A percentile compares a stretch with the other conserved stretches of the same genome.
Evolutionary conservation across 495 filamentous ascomycete genomes (phyloP).

Genomic region (Aspergillus coremiiformis): DNA sequence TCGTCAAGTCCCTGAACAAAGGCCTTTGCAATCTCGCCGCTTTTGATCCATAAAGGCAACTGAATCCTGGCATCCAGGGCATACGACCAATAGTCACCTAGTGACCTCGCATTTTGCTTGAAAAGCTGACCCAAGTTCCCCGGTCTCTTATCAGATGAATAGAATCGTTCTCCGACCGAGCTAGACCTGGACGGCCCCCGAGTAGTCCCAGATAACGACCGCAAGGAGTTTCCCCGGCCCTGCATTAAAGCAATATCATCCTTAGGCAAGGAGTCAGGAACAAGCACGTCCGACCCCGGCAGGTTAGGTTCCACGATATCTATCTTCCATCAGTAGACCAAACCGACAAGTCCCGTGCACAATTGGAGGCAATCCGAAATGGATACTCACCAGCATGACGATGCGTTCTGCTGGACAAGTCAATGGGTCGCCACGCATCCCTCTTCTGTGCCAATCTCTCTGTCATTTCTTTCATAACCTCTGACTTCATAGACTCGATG

Average conservation of each 20-base stretch:
- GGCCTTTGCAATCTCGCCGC: slow-evolving; percentile 16
- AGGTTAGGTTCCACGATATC: not conserved
- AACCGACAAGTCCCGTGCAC: no score
- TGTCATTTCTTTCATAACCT: not conserved
- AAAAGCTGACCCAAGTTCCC: not conserved
- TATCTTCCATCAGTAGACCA: not conserved
- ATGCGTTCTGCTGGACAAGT: not conserved
- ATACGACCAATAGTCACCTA: slow-evolving; percentile 19
- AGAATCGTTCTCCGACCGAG: no score
- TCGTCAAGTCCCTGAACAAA: slow-evolving; percentile 24
- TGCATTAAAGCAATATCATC: not conserved
- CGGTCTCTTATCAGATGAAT: no score
- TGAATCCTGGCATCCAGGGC: slow-evolving; percentile 5
- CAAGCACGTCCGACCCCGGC: not conserved
- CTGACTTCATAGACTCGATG: not conserved
- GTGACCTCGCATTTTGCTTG: slow-evolving; percentile 8
- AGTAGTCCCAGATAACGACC: slow-evolving; percentile 1
- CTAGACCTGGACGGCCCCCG: not conserved
- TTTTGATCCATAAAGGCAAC: slow-evolving; percentile 4
- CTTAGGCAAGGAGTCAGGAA: slow-evolving; percentile 5
- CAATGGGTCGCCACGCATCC: not conserved
- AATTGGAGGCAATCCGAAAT: no score
- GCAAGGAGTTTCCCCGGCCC: not conserved
- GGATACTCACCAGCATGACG: not conserved
- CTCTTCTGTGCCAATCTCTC: not conserved